A percentile compares a stretch with the other conserved stretches of the same genome.
Evolutionary conservation across 2,329 filamentous ascomycete species (phyloP).

Genomic region (Fusarium globosum): DNA sequence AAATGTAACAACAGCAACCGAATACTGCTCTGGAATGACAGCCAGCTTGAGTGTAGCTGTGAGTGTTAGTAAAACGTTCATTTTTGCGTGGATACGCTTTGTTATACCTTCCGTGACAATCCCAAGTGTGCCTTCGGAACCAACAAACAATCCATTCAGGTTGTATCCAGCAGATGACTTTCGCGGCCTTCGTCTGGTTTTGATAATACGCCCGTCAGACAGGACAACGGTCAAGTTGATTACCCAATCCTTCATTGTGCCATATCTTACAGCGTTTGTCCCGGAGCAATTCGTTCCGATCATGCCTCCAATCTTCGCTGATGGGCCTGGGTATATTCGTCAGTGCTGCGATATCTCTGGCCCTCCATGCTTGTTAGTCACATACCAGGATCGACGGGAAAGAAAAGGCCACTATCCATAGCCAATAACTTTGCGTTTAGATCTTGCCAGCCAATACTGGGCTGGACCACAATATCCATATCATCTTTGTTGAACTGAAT

Average conservation of each 20-base stretch:
- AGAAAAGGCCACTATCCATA: slow-evolving; percentile 82
- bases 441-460: slow-evolving; percentile 91
- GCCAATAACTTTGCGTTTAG: slow-evolving; percentile 78
- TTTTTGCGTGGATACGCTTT: not conserved
- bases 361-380: not conserved
- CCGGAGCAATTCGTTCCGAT: slow-evolving; percentile 82
- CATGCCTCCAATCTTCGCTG: slow-evolving; percentile 85
- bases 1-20: slow-evolving; percentile 84
- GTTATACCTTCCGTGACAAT: slow-evolving; percentile 77
- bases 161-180: slow-evolving; percentile 89
- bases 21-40: slow-evolving; percentile 78
- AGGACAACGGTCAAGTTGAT: slow-evolving; percentile 85
- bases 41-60: slow-evolving; percentile 80
- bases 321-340: slow-evolving; percentile 57
- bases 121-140: slow-evolving; percentile 83
- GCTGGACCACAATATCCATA: slow-evolving; percentile 94
- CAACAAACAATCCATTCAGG: slow-evolving; percentile 81
- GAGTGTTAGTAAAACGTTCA: slow-evolving; percentile 6
- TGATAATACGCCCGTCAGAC: slow-evolving; percentile 81
- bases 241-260: slow-evolving; percentile 90
- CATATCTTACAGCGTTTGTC: slow-evolving; percentile 83
- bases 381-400: slow-evolving; percentile 85
- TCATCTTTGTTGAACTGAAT: slow-evolving; percentile 84
- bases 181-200: slow-evolving; percentile 79
- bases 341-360: not conserved